phyloP scores from a whole-genome alignment of 768 basidiomycete genomes.

The Crassisporium funariophilum region DNA sequence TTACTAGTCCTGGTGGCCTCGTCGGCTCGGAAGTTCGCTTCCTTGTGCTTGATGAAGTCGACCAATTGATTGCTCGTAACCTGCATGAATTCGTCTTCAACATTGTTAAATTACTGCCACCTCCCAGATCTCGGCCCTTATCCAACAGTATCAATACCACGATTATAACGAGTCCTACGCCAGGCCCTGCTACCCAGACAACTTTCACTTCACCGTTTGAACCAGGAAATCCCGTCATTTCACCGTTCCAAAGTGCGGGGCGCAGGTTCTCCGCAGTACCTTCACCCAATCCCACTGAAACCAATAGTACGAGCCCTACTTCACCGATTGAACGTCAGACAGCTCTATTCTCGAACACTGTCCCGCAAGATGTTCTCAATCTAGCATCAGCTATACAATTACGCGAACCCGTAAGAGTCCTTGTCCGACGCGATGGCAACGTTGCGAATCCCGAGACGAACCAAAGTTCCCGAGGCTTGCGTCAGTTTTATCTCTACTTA shows the following conservation, averaged over 20 bases:
- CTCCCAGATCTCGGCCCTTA: conserved; percentile 73
- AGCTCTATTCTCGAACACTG: conserved; percentile 96
- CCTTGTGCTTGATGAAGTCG: conserved; percentile 95
- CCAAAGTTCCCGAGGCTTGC: conserved; percentile 79
- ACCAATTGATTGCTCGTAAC: conserved; percentile 96
- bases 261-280: conserved; percentile 65
- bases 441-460: conserved; percentile 65
- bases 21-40: conserved; percentile 85
- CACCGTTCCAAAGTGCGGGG: conserved; percentile 42
- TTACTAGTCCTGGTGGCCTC: conserved; percentile 78
- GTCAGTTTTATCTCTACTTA: conserved; percentile 95
- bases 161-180: conserved; percentile 34
- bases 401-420: conserved; percentile 95
- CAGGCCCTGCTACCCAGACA: conserved; percentile 27
- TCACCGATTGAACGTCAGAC: conserved; percentile 78
- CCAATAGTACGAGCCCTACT: conserved; percentile 16
- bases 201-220: conserved; percentile 53
- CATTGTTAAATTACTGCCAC: conserved; percentile 91
- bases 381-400: conserved; percentile 92
- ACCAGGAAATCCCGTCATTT: conserved; percentile 35
- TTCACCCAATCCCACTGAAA: conserved; percentile 45
- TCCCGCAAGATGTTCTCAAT: conserved; percentile 96
- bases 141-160: conserved; percentile 29
- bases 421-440: conserved; percentile 90
- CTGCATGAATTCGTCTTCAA: conserved; percentile 93